Percentiles rank a stretch among this genome's conserved stretches.
phyloP scores from a whole-genome alignment of 2,329 filamentous ascomycete genomes.

The Diaporthe caulivora region DNA sequence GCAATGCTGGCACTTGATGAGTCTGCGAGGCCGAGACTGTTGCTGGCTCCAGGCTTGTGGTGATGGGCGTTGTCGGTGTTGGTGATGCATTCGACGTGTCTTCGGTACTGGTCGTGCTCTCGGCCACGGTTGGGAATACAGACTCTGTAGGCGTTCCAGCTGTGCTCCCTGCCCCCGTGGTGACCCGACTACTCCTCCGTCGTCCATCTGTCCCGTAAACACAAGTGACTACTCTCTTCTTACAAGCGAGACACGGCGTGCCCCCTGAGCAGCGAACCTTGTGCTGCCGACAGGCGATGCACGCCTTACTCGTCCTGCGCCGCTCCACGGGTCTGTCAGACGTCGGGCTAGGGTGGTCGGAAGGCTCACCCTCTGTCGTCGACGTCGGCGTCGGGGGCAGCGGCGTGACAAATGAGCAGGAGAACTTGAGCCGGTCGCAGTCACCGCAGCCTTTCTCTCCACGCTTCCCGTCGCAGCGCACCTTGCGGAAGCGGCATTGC shows the following conservation, averaged over 20 bases:
- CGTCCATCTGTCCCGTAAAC: constrained; percentile 34
- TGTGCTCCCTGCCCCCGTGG: constrained; percentile 8
- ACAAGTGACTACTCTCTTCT: constrained; percentile 35
- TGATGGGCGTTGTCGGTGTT: constrained; percentile 32
- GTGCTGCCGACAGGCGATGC: constrained; percentile 35
- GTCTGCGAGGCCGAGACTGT: not conserved
- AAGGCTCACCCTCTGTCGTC: constrained; percentile 13
- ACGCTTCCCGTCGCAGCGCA: constrained; percentile 33
- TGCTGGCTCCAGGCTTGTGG: constrained; percentile 19
- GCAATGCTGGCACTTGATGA: not conserved
- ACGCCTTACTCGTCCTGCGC: constrained; percentile 38
- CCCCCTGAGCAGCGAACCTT: constrained; percentile 39
- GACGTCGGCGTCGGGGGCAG: constrained; percentile 33
- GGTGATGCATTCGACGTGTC: constrained; percentile 34
- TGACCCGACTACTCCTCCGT: constrained; percentile 23
- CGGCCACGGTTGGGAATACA: constrained; percentile 4
- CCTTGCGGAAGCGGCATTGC: constrained; percentile 39
- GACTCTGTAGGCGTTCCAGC: constrained; percentile 35
- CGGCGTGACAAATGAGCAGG: constrained; percentile 37
- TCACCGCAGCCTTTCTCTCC: constrained; percentile 37
- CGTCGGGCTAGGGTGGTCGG: constrained; percentile 27
- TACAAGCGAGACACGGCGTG: constrained; percentile 36
- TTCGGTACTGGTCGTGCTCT: constrained; percentile 23
- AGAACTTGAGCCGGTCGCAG: constrained; percentile 38
- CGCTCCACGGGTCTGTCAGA: constrained; percentile 36